Conservation (phyloP, 768 basidiomycete genomes). For the Chalciporus piperatus region DNA sequence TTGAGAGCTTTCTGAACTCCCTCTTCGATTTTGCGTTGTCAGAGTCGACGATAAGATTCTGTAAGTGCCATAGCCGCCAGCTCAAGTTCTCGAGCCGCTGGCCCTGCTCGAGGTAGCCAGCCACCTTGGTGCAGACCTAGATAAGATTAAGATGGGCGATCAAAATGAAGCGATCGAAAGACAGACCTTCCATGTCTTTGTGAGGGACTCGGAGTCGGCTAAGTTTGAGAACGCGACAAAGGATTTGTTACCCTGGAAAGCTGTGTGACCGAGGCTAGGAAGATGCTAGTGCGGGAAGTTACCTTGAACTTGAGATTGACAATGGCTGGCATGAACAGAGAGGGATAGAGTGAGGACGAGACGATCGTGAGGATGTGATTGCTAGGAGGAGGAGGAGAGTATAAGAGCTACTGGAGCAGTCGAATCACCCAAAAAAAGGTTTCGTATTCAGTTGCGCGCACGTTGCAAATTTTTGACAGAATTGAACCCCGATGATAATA, state of each 20-base stretch:
- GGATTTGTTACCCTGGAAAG: slow-evolving; percentile 80
- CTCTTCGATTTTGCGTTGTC: slow-evolving; percentile 86
- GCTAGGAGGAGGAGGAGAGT: slow-evolving; percentile 7
- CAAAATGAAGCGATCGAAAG: slow-evolving; percentile 1
- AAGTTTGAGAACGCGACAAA: slow-evolving; percentile 92
- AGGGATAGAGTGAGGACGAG: background rate
- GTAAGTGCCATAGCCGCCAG: slow-evolving; percentile 91
- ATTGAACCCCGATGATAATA: slow-evolving; percentile 33
- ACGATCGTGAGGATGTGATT: slow-evolving; percentile 18
- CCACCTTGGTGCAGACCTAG: slow-evolving; percentile 88
- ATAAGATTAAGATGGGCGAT: slow-evolving; percentile 6
- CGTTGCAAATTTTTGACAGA: slow-evolving; percentile 29
- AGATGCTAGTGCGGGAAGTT: background rate
- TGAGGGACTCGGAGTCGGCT: slow-evolving; percentile 78
- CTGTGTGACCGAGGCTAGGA: slow-evolving; percentile 10
- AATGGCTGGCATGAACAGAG: slow-evolving; percentile 64
- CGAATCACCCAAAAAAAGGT: slow-evolving; percentile 7
- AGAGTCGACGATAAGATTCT: slow-evolving; percentile 86
- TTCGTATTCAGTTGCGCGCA: slow-evolving; percentile 16
- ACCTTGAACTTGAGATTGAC: slow-evolving; percentile 87
- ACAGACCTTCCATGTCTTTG: slow-evolving; percentile 86
- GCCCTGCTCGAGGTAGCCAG: slow-evolving; percentile 86
- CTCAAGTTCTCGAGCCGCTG: slow-evolving; percentile 89
- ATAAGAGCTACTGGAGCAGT: slow-evolving; percentile 27
- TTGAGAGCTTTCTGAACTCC: slow-evolving; percentile 87